Evolutionary conservation across 441 rosid species (phyloP).

Genomic region (Populus hybrid): DNA sequence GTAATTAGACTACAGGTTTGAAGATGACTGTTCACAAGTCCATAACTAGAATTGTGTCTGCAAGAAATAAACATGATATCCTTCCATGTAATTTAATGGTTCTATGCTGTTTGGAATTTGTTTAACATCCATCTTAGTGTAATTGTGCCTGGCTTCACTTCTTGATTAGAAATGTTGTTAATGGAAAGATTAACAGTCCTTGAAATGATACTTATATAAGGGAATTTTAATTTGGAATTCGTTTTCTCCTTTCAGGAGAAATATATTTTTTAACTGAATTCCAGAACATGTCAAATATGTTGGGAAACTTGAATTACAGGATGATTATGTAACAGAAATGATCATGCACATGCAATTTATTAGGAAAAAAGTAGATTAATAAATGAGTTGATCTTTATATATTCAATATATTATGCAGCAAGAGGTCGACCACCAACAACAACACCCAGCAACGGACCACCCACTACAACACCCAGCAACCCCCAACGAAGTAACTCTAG

Average conservation of each 20-base stretch:
- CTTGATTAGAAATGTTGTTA: neutral
- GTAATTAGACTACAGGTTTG: neutral
- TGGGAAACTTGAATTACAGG: neutral
- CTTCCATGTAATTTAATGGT: neutral
- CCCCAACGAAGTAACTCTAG: slow-evolving; percentile 54
- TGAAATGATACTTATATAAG: neutral
- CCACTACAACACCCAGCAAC: slow-evolving; percentile 41
- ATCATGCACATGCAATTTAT: neutral
- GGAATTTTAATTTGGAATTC: neutral
- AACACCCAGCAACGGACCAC: slow-evolving; percentile 43
- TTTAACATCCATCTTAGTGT: neutral
- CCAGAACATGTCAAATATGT: neutral
- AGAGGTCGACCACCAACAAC: slow-evolving; percentile 55
- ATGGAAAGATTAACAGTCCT: neutral
- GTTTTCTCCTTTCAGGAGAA: no score
- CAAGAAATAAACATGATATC: neutral
- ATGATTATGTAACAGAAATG: neutral
- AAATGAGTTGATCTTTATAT: neutral
- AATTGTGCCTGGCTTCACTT: neutral
- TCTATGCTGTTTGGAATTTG: neutral
- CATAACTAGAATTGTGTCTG: neutral
- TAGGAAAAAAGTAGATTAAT: neutral
- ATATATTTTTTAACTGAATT: neutral
- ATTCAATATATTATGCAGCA: slow-evolving; percentile 34
- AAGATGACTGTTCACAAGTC: neutral